Evolutionary conservation across 495 filamentous ascomycete species (phyloP), one percentile per base, ranked within the genome.

Genomic region (Choiromyces venosus): DNA sequence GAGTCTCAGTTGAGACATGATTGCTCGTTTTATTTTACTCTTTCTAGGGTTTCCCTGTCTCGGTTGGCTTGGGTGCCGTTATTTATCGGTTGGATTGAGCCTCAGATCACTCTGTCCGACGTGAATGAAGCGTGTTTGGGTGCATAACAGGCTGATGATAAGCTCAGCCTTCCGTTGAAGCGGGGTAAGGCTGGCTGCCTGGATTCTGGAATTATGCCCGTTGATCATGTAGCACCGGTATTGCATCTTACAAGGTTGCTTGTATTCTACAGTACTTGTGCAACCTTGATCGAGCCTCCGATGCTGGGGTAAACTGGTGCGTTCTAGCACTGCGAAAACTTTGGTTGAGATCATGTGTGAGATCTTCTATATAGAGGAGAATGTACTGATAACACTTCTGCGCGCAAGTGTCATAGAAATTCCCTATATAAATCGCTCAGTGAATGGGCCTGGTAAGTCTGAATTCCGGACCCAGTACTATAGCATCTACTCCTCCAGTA

Each of bases 261-360:
- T 61, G 52, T 61, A 61, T 61, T 61, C 52, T 33, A 33, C 52
- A 61, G 52, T 61, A 29, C 52, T 33, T 61, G 52, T 61, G 52
- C 52, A 16, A 61, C 52, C 25, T 33, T 33, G 25, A 4, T 33
- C 52, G 25, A 33, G 52, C 25, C 25, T 33, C 52, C 9, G 25
- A 33, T 33, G 25, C 25, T 61, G 10, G 52, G 52, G 18, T 33
- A 33, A 61, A 61, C 14, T 56, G 10, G n/a, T 5, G n/a, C 46
- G 9, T 56, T n/a, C n/a, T 25, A 56, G 2, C 9, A 29, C n/a
- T 29, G 46, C n/a, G 9, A 56, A 56, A 9, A 4, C n/a, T 56
- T n/a, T 1, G 29, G 46, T 29, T 9, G 46, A 56, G 46, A 29
- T 29, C 29, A 25, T 52, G 21, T 52, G 21, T 25, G 46, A 29